A percentile compares a stretch with the other conserved stretches of the same genome.
Conservation (phyloP, 805 yeast genomes). For the Saccharomyces mikatae region DNA sequence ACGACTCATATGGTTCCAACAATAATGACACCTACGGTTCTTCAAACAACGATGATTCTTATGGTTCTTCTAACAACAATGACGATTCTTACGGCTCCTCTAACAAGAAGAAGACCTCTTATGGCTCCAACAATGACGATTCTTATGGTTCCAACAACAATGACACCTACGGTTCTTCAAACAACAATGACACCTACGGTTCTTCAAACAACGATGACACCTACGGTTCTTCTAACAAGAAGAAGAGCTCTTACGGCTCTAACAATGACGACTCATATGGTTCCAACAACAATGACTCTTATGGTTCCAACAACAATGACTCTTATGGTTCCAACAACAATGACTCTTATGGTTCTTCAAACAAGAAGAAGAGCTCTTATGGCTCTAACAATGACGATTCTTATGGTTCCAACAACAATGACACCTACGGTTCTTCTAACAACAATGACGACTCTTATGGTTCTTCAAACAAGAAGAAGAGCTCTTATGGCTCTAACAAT, state of each 20-base stretch:
- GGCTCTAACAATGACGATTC: no score
- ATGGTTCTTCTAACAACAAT: background rate
- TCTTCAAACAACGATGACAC: constrained; percentile 8
- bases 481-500: constrained; percentile 1
- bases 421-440: constrained; percentile 23
- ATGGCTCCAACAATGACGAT: constrained; percentile 5
- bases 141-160: constrained; percentile 8
- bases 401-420: constrained; percentile 10
- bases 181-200: constrained; percentile 22
- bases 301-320: constrained; percentile 13
- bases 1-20: constrained; percentile 9
- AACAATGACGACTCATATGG: constrained; percentile 16
- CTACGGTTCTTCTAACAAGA: background rate
- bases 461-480: no score
- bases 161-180: constrained; percentile 6
- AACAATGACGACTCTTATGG: constrained; percentile 10
- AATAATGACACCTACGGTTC: constrained; percentile 15
- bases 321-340: constrained; percentile 18
- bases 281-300: constrained; percentile 12
- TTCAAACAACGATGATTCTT: constrained; percentile 7
- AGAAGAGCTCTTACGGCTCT: background rate
- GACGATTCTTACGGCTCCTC: constrained; percentile 12
- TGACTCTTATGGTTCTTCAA: constrained; percentile 10
- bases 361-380: no score
- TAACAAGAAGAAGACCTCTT: constrained; percentile 1